Conservation (phyloP, 768 basidiomycete species). For the Cytidiella melzeri region DNA sequence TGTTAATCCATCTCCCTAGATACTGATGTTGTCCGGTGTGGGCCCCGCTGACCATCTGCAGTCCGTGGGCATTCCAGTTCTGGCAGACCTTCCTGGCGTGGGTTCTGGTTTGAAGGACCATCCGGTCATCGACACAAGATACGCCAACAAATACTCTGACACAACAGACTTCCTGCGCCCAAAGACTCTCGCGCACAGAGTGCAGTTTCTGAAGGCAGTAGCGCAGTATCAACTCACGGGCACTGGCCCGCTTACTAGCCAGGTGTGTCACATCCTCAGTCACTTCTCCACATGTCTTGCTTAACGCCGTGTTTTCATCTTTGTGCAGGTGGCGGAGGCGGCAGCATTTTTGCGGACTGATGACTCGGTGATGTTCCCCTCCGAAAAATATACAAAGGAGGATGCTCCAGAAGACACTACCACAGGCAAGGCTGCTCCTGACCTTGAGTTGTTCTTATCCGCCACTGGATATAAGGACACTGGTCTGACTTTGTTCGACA, state of each 20-base stretch:
- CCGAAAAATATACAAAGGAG: conserved; percentile 9
- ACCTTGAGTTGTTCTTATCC: conserved; percentile 28
- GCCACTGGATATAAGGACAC: conserved; percentile 22
- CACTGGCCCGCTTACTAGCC: conserved; percentile 46
- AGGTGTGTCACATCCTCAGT: conserved; percentile 33
- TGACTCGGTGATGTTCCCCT: conserved; percentile 40
- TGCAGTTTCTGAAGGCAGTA: conserved; percentile 21
- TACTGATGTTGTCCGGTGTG: conserved; percentile 71
- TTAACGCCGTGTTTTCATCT: too few species aligned
- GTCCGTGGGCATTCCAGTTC: conserved; percentile 44
- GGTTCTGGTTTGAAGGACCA: conserved; percentile 74
- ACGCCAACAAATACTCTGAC: conserved; percentile 47
- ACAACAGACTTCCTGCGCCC: conserved; percentile 36
- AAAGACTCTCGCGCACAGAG: conserved; percentile 4
- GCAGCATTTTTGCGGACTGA: conserved; percentile 49
- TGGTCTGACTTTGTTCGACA: conserved; percentile 8
- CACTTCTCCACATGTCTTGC: background rate
- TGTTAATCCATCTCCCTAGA: conserved; percentile 28
- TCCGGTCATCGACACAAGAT: conserved; percentile 43
- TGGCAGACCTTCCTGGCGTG: conserved; percentile 65
- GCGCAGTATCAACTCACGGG: conserved; percentile 38
- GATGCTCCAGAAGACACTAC: conserved; percentile 24
- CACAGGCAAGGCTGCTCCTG: conserved; percentile 28
- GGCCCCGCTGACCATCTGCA: conserved; percentile 58
- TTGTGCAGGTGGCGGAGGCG: conserved; percentile 33